A percentile compares a stretch with the other conserved stretches of the same genome.
Evolutionary conservation across 176 grass and related monocot genomes (phyloP).

Genomic region (Dactylis glomerata): DNA sequence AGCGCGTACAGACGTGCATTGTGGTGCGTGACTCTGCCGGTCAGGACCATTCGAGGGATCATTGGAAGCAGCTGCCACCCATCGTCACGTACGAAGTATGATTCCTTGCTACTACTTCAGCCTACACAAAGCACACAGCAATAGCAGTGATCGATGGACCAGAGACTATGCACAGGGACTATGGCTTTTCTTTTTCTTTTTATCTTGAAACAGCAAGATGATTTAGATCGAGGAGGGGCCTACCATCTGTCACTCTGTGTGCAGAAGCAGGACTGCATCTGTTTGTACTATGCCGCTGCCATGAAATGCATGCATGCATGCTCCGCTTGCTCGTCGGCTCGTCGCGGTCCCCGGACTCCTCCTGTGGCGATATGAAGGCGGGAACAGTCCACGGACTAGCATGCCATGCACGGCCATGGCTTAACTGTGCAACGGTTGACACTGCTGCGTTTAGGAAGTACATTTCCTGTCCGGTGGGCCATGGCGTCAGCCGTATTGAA

Average conservation of each 20-base stretch:
- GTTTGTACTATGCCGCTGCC: neutral
- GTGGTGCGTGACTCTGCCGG: neutral
- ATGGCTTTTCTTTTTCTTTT: too few species aligned
- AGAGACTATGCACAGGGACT: too few species aligned
- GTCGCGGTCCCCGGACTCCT: neutral
- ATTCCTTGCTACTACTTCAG: slow-evolving; percentile 1
- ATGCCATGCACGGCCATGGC: neutral
- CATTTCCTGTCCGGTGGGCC: neutral
- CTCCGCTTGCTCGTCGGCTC: neutral
- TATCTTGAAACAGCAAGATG: too few species aligned
- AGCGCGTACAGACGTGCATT: neutral
- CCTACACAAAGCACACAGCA: neutral
- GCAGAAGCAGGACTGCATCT: too few species aligned
- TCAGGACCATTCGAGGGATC: neutral
- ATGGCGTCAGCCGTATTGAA: neutral
- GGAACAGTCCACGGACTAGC: slow-evolving; percentile 24
- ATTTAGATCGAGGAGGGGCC: too few species aligned
- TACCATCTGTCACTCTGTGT: too few species aligned
- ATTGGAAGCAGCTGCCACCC: neutral
- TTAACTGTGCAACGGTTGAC: neutral
- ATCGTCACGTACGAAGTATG: neutral
- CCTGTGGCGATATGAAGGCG: neutral
- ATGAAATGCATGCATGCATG: neutral
- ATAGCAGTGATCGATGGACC: too few species aligned
- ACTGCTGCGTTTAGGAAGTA: neutral